Conservation (phyloP, 495 filamentous ascomycete genomes). For the Pseudoneurospora amorphoporcata region DNA sequence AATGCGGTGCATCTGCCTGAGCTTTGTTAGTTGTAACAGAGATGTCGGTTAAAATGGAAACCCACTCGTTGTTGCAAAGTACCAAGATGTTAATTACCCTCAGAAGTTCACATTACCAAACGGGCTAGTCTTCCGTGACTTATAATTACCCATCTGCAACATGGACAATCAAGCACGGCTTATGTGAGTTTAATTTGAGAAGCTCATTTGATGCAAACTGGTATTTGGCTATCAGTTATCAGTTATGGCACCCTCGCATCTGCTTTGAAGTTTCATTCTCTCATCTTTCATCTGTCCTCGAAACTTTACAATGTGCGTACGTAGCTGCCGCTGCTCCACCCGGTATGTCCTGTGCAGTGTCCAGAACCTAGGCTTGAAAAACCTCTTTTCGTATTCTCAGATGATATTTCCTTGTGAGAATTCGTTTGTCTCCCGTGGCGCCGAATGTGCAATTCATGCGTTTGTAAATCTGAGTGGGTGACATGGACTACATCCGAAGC, state of each 20-base stretch:
- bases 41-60: constrained; percentile 17
- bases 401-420: too few species aligned
- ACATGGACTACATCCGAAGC: too few species aligned
- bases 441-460: neutral
- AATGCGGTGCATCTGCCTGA: neutral
- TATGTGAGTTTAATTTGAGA: neutral
- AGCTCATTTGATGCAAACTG: neutral
- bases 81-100: constrained; percentile 17
- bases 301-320: neutral
- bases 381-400: neutral
- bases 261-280: neutral
- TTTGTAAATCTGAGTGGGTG: neutral
- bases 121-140: constrained; percentile 14
- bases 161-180: neutral
- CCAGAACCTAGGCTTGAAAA: neutral
- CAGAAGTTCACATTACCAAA: constrained; percentile 8
- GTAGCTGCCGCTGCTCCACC: neutral
- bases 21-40: neutral
- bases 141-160: constrained; percentile 16
- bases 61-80: constrained; percentile 18
- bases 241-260: neutral
- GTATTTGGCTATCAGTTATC: neutral
- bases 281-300: neutral
- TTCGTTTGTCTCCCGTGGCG: neutral
- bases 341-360: neutral